These are phyloP conservation scores for Cyberlindnera samutprakarnensis DNA, from an alignment of 805 yeast genomes.

Conservation along the genomic window DNA sequence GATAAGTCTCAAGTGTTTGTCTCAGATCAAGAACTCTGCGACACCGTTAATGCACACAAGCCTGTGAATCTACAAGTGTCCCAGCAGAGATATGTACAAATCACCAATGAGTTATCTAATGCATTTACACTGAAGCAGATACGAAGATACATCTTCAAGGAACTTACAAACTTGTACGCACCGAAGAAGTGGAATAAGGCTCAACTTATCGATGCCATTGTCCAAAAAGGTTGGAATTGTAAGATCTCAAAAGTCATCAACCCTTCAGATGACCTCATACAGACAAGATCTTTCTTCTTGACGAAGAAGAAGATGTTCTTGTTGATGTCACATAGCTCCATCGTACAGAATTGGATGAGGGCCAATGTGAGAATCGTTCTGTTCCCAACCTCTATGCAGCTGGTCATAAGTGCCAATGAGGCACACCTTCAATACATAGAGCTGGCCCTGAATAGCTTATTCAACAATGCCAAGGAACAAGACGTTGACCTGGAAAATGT, in stretches of 20 bases:
- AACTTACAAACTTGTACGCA: conserved; percentile 4
- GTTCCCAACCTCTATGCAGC: conserved; percentile 12
- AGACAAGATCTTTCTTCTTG: conserved; percentile 15
- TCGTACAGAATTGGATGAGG: conserved; percentile 20
- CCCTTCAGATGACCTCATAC: conserved; percentile 13
- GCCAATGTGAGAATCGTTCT: conserved; percentile 19
- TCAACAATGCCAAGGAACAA: conserved; percentile 8
- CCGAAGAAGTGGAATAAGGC: conserved; percentile 5
- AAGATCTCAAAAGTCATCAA: conserved; percentile 8
- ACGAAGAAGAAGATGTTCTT: conserved; percentile 16
- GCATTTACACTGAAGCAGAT: conserved; percentile 14
- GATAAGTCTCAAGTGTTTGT: conserved; percentile 1
- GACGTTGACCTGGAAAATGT: conserved; percentile 13
- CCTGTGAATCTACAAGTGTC: conserved; percentile 14
- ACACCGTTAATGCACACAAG: conserved; percentile 8
- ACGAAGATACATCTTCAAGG: conserved; percentile 5
- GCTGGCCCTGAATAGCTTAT: conserved; percentile 12
- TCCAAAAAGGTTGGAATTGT: conserved; percentile 14
- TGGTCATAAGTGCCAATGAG: conserved; percentile 17
- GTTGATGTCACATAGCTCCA: conserved; percentile 12
- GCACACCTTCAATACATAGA: conserved; percentile 21
- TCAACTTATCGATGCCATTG: conserved; percentile 4
- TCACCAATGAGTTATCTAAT: conserved; percentile 6
- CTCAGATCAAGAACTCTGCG: conserved; percentile 4
- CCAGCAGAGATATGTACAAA: conserved; percentile 13